Evolutionary conservation across 2,329 filamentous ascomycete species (phyloP).

Genomic region (Trichoderma citrinoviride): DNA sequence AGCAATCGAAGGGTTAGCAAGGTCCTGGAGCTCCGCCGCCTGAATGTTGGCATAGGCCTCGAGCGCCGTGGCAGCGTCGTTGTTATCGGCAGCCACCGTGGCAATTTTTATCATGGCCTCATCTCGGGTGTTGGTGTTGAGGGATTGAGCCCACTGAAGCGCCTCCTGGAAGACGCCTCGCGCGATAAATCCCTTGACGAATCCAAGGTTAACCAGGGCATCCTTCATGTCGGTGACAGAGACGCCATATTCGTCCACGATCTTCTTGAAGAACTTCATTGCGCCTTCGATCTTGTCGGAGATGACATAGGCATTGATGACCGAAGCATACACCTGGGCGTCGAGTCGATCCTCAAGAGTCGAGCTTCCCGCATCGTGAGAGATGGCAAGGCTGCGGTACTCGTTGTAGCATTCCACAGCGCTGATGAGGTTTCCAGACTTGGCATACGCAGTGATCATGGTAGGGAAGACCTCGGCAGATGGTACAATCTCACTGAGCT

Average conservation of each 20-base stretch:
- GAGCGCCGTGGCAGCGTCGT: conserved; percentile 65
- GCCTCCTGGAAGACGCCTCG: conserved; percentile 70
- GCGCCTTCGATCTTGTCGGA: conserved; percentile 79
- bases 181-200: conserved; percentile 75
- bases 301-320: conserved; percentile 84
- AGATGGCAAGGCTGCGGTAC: conserved; percentile 85
- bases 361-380: conserved; percentile 71
- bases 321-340: conserved; percentile 81
- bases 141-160: conserved; percentile 66
- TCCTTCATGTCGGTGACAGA: conserved; percentile 65
- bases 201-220: conserved; percentile 67
- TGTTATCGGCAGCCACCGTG: conserved; percentile 74
- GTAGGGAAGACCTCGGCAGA: conserved; percentile 80
- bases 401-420: conserved; percentile 95
- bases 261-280: conserved; percentile 79
- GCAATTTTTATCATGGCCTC: conserved; percentile 71
- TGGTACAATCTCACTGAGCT: conserved; percentile 68
- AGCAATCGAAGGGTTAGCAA: conserved; percentile 66
- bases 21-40: conserved; percentile 44
- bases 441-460: conserved; percentile 94
- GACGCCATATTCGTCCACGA: conserved; percentile 61
- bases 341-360: conserved; percentile 71
- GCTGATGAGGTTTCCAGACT: conserved; percentile 74
- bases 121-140: conserved; percentile 57
- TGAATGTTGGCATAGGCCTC: conserved; percentile 62